Base-by-base conservation (phyloP, 805 yeast genomes). In the Spathaspora sp. region DNA sequence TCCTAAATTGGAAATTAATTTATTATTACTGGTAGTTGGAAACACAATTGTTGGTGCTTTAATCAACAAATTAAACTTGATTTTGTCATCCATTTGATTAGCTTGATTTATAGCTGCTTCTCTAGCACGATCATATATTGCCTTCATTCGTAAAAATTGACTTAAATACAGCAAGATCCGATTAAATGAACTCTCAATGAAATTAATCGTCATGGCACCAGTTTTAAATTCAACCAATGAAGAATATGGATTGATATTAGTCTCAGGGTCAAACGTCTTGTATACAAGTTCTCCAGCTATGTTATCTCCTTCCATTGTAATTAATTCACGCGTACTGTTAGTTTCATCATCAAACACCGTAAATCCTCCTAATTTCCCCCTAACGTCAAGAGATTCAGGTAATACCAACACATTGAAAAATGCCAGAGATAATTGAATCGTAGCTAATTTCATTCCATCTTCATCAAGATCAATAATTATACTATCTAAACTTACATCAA, bases 41-140 rank as follows among this genome's bases (percentile, higher is more conserved):
- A 91, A 90, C 1, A 86, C 82, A 38, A 94, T 73, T 9, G 86
- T 86, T 0, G 99, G 99, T 1, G 97, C 89, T 49, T 81, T 78
- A 14, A 94, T 75, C 16, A 81, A 67, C 32, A 96, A 68, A 59
- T 92, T 87, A 62, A 92, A 79, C 56, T 84, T 83, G 68, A 91
- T 83, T 56, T 76, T 79, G 51, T 70, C 75, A 49, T 81, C 81
- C 43, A 85, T 75, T 55, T 82, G 83, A 44, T 74, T 82, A 0
- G 94, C 94, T 64, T 89, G 96, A 57, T 86, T 81, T 57, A 90
- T 80, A 0, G 98, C 97, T 10, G 91, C 89, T 60, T 86, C 89
- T 52, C 98, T 79, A 0, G 98, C 96, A 18, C 80, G 73, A 61
- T 94, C 99, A 66, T 88, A 96, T n/a, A 92, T 76, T 3, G 80